These are phyloP conservation scores for Podospora pseudoanserina DNA, from an alignment of 495 filamentous ascomycete species.

Conservation along the genomic window DNA sequence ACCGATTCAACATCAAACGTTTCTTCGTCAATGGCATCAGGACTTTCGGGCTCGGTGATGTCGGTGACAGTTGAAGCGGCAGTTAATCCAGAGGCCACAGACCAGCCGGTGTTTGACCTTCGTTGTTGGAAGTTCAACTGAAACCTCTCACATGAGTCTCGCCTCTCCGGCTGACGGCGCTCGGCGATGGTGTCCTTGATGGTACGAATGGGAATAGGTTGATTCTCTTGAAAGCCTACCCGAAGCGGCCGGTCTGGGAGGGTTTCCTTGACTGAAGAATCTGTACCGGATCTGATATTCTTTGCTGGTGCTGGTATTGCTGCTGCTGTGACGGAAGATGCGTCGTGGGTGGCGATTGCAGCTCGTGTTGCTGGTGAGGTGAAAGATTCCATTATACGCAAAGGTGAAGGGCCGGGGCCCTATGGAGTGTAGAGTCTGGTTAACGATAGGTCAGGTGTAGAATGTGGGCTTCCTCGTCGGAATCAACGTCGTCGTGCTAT, in stretches of 20 bases:
- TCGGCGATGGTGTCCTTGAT: conserved; percentile 9
- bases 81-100: conserved; percentile 5
- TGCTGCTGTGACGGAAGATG: neutral
- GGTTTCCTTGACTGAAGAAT: neutral
- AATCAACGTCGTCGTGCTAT: neutral
- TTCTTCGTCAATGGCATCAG: conserved; percentile 17
- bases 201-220: neutral
- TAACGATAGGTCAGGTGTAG: neutral
- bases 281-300: neutral
- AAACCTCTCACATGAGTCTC: conserved; percentile 21
- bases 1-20: conserved; percentile 2
- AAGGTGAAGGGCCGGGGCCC: neutral
- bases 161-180: conserved; percentile 7
- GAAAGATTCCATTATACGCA: neutral
- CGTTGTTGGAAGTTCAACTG: conserved; percentile 2
- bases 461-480: neutral
- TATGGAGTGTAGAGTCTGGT: neutral
- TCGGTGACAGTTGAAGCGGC: conserved; percentile 21
- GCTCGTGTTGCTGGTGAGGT: neutral
- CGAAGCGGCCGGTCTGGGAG: neutral
- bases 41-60: conserved; percentile 24
- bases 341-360: neutral
- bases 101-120: conserved; percentile 21
- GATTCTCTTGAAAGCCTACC: neutral
- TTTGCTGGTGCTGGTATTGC: neutral